phyloP scores from a whole-genome alignment of 1,139 yeast species.

The Spathaspora jeffriesii region DNA sequence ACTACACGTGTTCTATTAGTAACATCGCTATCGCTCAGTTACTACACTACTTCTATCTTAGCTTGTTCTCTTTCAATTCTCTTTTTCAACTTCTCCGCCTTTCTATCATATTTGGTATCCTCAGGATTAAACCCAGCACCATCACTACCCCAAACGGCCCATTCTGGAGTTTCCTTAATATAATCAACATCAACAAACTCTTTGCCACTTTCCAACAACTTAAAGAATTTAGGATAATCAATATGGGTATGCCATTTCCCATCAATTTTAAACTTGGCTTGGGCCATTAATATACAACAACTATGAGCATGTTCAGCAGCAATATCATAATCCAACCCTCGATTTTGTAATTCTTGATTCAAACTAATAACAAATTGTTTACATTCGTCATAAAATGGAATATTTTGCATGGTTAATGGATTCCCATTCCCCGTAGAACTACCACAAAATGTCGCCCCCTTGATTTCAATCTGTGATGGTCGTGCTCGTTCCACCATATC shows the following conservation, averaged over 20 bases:
- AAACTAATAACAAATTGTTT: conserved; percentile 68
- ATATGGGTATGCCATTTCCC: conserved; percentile 90
- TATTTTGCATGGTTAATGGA: conserved; percentile 92
- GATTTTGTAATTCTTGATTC: conserved; percentile 53
- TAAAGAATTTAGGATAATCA: conserved; percentile 76
- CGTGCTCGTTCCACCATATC: conserved; percentile 80
- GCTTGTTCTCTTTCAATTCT: conserved; percentile 39
- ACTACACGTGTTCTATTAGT: too few relatives aligned
- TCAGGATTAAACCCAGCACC: conserved; percentile 91
- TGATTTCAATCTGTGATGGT: conserved; percentile 90
- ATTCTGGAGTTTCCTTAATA: conserved; percentile 75
- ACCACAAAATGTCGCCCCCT: conserved; percentile 95
- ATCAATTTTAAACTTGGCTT: conserved; percentile 65
- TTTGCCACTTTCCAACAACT: conserved; percentile 61
- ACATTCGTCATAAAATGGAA: conserved; percentile 93
- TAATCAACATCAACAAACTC: conserved; percentile 82
- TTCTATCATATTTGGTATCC: conserved; percentile 69
- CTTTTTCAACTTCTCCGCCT: conserved; percentile 60
- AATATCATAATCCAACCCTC: conserved; percentile 73
- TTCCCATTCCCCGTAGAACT: conserved; percentile 79
- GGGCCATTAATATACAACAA: conserved; percentile 87
- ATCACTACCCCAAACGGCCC: conserved; percentile 89
- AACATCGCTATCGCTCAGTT: too few relatives aligned
- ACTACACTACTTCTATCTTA: neutral
- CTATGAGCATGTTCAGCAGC: conserved; percentile 98